Evolutionary conservation across 176 grass and related monocot genomes (phyloP).

Genomic region (Rhynchospora pubera): DNA sequence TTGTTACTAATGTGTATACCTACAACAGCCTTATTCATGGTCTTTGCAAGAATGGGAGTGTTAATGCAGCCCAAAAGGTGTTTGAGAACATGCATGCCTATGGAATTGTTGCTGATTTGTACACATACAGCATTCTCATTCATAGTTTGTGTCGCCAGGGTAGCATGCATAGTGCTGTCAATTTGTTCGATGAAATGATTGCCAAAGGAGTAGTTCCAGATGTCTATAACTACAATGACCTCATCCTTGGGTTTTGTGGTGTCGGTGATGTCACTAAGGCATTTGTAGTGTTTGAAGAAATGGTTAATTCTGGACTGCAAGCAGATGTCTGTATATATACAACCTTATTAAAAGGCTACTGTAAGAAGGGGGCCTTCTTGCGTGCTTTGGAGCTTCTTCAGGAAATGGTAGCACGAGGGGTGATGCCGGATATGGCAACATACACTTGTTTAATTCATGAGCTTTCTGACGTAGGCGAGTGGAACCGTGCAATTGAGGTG

Average conservation of each 20-base stretch:
- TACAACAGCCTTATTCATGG: background rate
- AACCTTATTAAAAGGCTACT: background rate
- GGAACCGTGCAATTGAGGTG: background rate
- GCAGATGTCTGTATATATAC: too few species aligned
- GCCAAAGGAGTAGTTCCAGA: too few species aligned
- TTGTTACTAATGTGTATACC: background rate
- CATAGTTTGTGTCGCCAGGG: background rate
- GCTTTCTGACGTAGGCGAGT: slow-evolving; percentile 7
- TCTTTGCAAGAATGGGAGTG: too few species aligned
- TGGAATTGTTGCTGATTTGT: background rate
- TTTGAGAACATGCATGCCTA: too few species aligned
- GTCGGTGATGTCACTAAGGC: background rate
- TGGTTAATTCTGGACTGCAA: background rate
- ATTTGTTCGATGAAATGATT: too few species aligned
- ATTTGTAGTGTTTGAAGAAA: background rate
- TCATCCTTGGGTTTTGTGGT: background rate
- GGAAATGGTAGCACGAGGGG: slow-evolving; percentile 1
- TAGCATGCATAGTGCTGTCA: too few species aligned
- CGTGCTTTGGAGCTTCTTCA: background rate
- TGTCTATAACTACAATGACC: background rate
- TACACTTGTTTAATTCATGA: slow-evolving; percentile 21
- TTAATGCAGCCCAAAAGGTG: too few species aligned
- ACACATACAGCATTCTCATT: background rate
- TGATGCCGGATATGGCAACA: background rate
- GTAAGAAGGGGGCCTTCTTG: background rate